Evolutionary conservation across 164 flowering plant genomes (phyloP), one percentile per base, ranked within the genome.

Genomic region (Houttuynia cordata): DNA sequence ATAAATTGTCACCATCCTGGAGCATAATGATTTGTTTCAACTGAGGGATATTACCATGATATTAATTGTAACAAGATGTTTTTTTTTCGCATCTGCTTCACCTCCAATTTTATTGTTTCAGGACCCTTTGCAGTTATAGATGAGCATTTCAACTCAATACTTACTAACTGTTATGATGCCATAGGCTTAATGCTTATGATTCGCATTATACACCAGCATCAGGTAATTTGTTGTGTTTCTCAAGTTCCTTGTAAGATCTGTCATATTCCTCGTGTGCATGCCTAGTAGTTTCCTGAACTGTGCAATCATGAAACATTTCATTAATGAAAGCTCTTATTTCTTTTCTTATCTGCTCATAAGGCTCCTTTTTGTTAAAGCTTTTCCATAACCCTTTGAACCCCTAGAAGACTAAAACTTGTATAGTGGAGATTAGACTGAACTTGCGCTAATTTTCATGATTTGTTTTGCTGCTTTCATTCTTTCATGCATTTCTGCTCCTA

Each of bases 161-260:
- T 94, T 59, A 82, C 91, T 57, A 91, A 88, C 77, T 85, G 79
- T 76, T 91, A 73, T 69, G 99, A 94, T 85, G 99, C 99, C 57
- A 88, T 91, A 68, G 99, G 99, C 50, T 68, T 94, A 57, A 91
- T 91, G 99, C 88, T 91, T 63, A 94, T 94, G 99, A 94, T 94
- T 60, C 91, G 88, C 62, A 84, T 94, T 51, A 76, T 85, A 70
- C 92, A 86, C 70, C 95, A 90, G 67, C 96, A 94, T 70, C 99
- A 83, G 97, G 97, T 90, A 70, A 52, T 47, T 24, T 57, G 24
- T 19, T 37, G 7, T 60, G 56, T 49, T 52, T 49, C 51, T 30
- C 37, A 30, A 30, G 37, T 57, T 22, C 22, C 49, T 13, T 1
- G 18, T 53, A 19, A 20, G 56, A 12, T 45, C 1, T 45, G 49